These are phyloP conservation scores for Solanum chaucha DNA, from an alignment of 257 asterid species.

Conservation along the genomic window DNA sequence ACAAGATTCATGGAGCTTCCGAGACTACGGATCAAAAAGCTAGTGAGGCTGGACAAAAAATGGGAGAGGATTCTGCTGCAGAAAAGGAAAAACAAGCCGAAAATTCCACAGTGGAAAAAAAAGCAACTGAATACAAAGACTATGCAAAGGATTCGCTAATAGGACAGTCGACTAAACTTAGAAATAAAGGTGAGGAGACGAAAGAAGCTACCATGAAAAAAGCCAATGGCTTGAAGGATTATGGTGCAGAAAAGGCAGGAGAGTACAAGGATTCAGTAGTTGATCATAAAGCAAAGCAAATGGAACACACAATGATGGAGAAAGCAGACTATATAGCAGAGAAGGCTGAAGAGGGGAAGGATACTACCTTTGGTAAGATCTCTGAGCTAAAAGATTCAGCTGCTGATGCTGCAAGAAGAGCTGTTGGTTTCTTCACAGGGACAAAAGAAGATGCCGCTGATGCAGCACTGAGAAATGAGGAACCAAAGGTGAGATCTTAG, in stretches of 20 bases:
- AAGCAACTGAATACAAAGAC: too few species aligned
- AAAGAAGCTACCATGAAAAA: too few species aligned
- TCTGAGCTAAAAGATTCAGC: too few species aligned
- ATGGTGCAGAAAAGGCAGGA: conserved; percentile 8
- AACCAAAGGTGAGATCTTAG: background rate
- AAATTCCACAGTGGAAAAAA: too few species aligned
- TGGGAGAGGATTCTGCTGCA: too few species aligned
- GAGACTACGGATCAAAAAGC: background rate
- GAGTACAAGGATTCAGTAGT: conserved; percentile 5
- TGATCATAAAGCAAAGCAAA: background rate
- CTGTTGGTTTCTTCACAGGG: too few species aligned
- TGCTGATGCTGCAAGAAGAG: too few species aligned
- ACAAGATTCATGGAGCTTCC: background rate
- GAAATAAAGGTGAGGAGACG: too few species aligned
- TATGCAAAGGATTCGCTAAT: too few species aligned
- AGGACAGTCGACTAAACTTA: too few species aligned
- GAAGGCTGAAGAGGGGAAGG: conserved; percentile 11
- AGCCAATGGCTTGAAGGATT: conserved; percentile 1
- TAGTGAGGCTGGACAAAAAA: background rate
- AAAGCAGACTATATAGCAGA: conserved; percentile 19
- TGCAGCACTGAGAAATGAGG: background rate
- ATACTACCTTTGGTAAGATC: too few species aligned
- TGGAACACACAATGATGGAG: conserved; percentile 7
- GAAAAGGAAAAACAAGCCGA: too few species aligned
- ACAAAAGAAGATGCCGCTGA: background rate